Evolutionary conservation across 257 asterid species (phyloP).

Genomic region (Lycium barbarum): DNA sequence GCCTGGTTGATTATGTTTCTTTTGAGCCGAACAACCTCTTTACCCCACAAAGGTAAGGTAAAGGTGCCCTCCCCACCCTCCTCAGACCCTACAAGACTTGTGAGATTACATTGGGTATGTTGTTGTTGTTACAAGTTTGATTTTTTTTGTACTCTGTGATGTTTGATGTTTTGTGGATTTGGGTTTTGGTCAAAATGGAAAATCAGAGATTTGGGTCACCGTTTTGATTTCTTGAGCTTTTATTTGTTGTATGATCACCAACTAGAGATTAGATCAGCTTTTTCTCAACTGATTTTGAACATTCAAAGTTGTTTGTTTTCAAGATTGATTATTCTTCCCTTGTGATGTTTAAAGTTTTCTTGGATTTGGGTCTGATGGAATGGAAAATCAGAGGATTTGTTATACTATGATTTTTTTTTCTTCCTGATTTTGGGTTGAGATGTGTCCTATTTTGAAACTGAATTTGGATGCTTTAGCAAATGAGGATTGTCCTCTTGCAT

Average conservation of each 20-base stretch:
- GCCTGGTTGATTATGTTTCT: no score
- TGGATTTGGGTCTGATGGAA: not conserved
- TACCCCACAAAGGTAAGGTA: no score
- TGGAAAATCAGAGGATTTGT: no score
- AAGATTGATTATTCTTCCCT: not conserved
- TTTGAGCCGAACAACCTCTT: no score
- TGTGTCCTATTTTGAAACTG: conserved; percentile 7
- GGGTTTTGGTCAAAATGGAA: not conserved
- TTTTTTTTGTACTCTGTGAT: not conserved
- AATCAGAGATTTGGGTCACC: not conserved
- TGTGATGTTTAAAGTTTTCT: not conserved
- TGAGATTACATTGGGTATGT: no score
- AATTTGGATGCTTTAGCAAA: conserved; percentile 5
- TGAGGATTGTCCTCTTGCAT: conserved; percentile 8
- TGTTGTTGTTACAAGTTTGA: not conserved
- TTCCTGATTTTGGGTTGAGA: conserved; percentile 9
- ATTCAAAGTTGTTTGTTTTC: not conserved
- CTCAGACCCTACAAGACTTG: no score
- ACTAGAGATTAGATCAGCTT: not conserved
- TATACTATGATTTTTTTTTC: no score
- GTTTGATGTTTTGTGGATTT: not conserved
- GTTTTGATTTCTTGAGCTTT: not conserved
- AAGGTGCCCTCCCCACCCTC: no score
- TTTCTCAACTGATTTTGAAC: not conserved
- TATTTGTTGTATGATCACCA: not conserved